Conservation (phyloP, 257 asterid species). For the Solanum piurae region DNA sequence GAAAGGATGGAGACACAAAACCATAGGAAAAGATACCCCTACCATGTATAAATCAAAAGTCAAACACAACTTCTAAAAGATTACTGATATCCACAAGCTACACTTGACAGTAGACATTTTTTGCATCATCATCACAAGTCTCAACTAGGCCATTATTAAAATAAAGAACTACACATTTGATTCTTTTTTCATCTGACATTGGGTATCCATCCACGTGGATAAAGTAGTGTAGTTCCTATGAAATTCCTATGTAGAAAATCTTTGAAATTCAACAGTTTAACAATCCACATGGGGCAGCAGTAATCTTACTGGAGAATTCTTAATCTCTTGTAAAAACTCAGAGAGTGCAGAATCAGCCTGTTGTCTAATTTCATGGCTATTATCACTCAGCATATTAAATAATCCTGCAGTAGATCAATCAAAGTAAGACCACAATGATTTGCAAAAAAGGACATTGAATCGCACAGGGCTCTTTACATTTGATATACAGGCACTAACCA, state of each 20-base stretch:
- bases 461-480: not conserved
- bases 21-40: not conserved
- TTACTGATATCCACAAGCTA: not conserved
- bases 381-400: conserved; percentile 96
- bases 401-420: conserved; percentile 50
- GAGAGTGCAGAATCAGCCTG: conserved; percentile 99
- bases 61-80: not conserved
- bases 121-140: not conserved
- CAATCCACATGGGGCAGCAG: not conserved
- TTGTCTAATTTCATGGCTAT: conserved; percentile 96
- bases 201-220: not conserved
- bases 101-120: not conserved
- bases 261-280: not conserved
- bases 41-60: not conserved
- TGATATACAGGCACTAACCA: conserved; percentile 41
- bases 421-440: conserved; percentile 2
- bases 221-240: not conserved
- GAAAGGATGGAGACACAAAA: not conserved
- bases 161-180: not conserved
- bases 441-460: not conserved
- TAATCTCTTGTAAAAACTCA: conserved; percentile 98
- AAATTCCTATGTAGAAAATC: not conserved
- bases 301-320: conserved; percentile 91
- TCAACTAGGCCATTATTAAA: not conserved
- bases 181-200: not conserved